phyloP scores from a whole-genome alignment of 345 rosid genomes.

The Aurinia saxatilis region DNA sequence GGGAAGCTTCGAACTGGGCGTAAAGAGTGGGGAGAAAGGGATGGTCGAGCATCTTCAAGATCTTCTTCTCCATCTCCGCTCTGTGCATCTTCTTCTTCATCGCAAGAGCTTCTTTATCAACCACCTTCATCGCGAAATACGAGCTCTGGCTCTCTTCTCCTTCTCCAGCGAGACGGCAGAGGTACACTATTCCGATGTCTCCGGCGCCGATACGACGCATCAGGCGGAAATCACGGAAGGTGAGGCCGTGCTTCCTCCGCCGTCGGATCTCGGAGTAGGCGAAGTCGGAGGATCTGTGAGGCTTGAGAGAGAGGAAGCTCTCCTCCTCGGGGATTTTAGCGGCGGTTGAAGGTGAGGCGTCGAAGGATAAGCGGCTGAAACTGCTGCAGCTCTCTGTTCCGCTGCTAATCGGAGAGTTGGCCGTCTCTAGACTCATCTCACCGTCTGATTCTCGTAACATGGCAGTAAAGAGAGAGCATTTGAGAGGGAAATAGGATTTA shows the following conservation, averaged over 20 bases:
- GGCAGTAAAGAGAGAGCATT: not conserved
- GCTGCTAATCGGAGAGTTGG: constrained; percentile 64
- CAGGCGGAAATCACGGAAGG: constrained; percentile 69
- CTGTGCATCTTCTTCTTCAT: constrained; percentile 72
- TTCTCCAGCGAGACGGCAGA: constrained; percentile 50
- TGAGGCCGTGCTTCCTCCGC: constrained; percentile 36
- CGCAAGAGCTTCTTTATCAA: constrained; percentile 61
- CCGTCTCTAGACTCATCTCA: constrained; percentile 36
- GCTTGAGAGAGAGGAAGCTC: constrained; percentile 39
- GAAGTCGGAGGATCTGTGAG: constrained; percentile 78
- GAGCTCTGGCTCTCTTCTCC: constrained; percentile 13
- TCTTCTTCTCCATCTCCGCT: constrained; percentile 77
- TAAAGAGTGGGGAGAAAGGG: constrained; percentile 87
- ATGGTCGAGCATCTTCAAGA: constrained; percentile 82
- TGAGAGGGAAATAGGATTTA: too few relatives aligned
- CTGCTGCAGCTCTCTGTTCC: constrained; percentile 63
- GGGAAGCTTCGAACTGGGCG: constrained; percentile 82
- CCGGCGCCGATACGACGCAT: constrained; percentile 76
- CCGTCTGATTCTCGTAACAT: constrained; percentile 35
- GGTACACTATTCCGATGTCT: constrained; percentile 83
- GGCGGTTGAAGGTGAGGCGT: constrained; percentile 37
- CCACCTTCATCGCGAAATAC: constrained; percentile 84
- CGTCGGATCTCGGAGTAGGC: constrained; percentile 69
- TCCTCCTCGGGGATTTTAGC: constrained; percentile 37
- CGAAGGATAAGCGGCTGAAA: constrained; percentile 75